Evolutionary conservation across 306 rosid species (phyloP).

Genomic region (Dryas drummondii): DNA sequence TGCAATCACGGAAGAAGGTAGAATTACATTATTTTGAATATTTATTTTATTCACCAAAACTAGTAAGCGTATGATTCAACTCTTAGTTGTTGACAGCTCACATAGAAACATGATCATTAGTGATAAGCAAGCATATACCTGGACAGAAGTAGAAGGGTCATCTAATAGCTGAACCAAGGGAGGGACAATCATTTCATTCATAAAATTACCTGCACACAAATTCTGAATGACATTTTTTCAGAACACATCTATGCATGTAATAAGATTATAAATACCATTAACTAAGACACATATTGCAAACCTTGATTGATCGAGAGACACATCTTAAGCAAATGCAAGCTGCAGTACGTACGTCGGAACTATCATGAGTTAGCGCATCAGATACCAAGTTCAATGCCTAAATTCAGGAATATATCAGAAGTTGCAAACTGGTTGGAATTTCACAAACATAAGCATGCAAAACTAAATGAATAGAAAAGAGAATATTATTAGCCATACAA

Average conservation of each 20-base stretch:
- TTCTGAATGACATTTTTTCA: conserved; percentile 63
- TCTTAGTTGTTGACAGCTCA: background rate
- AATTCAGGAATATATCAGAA: conserved; percentile 22
- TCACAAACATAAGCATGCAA: background rate
- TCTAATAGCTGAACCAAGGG: conserved; percentile 82
- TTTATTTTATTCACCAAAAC: background rate
- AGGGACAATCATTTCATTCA: conserved; percentile 68
- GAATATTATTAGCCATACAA: background rate
- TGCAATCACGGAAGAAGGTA: background rate
- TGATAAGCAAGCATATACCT: conserved; percentile 48
- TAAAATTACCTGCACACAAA: conserved; percentile 88
- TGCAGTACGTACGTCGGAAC: conserved; percentile 62
- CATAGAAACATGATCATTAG: conserved; percentile 17
- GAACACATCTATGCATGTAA: conserved; percentile 16
- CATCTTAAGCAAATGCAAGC: conserved; percentile 93
- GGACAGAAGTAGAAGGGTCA: conserved; percentile 71
- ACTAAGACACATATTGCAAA: conserved; percentile 31
- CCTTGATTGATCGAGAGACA: conserved; percentile 91
- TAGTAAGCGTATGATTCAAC: too few species aligned
- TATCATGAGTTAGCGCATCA: conserved; percentile 67
- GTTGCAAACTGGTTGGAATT: conserved; percentile 11
- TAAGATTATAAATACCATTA: conserved; percentile 23
- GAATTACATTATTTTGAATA: background rate
- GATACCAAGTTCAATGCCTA: conserved; percentile 61
- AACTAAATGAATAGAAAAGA: conserved; percentile 9